Evolutionary conservation across 345 rosid species (phyloP), one percentile per base, ranked within the genome.

Genomic region (Syzygium aqueum): DNA sequence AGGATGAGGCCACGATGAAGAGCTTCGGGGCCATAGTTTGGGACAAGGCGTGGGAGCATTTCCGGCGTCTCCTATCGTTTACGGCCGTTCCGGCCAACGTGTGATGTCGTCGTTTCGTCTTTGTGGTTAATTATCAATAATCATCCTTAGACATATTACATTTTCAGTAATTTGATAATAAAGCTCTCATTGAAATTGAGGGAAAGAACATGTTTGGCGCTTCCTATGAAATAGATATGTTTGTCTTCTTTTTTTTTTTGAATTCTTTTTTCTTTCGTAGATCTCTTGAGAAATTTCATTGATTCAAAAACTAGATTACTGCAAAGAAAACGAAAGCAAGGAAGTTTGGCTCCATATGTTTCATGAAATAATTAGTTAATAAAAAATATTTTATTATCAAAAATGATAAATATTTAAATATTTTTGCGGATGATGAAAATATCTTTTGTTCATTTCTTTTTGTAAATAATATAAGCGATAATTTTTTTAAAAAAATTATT

Each of bases 1-100:
- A 83, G 1, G 91, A 77, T 51, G 89, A 85, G 3, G 61, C 46
- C 33, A 78, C 16, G 30, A 50, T 27, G 65, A 88, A 87, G 67
- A 87, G 88, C 5, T 93, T 91, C 85, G 89, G 87, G 87, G 96
- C 95, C 7, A 67, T 91, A 5, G 96, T 94, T 23, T 93, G 93
- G 93, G 97, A 95, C 85, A 89, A 87, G 77, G 25, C 92, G 0
- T 93, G 95, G 95, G 11, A 40, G 63, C 86, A 89, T 9, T 89
- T 13, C 67, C 92, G 40, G 40, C 40, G 40, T 37, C 40, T 37
- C 40, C 40, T 37, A 37, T 92, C 97, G 21, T 95, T 95, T 86
- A 63, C 23, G 82, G 91, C 89, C 11, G 6, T 49, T 21, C 27
- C 87, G 30, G 82, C 8, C 37, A 77, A 43, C 7, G 83, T 25